A percentile compares a stretch with the other conserved stretches of the same genome.
These are phyloP conservation scores for Fomes fomentarius DNA, from an alignment of 1,284 basidiomycete species.

Conservation along the genomic window DNA sequence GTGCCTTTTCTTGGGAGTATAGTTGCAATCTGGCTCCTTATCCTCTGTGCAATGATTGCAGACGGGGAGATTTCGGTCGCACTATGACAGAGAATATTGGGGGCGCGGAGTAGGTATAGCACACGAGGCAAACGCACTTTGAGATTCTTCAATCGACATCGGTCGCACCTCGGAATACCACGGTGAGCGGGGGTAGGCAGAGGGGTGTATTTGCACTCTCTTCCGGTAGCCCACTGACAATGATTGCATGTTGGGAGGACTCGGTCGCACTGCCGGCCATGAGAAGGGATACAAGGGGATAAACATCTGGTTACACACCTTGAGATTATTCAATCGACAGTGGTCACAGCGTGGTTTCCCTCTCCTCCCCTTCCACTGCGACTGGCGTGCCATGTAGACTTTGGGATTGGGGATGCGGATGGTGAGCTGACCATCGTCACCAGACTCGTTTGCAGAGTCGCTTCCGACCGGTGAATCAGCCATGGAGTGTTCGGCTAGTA, in stretches of 20 bases:
- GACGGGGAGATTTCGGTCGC: slow-evolving; percentile 69
- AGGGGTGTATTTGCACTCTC: slow-evolving; percentile 72
- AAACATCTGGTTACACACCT: slow-evolving; percentile 45
- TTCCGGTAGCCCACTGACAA: slow-evolving; percentile 63
- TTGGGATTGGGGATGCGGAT: slow-evolving; percentile 56
- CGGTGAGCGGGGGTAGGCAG: slow-evolving; percentile 73
- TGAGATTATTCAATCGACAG: slow-evolving; percentile 70
- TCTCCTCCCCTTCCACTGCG: slow-evolving; percentile 70
- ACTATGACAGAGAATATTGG: slow-evolving; percentile 41
- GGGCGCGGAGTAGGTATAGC: neutral
- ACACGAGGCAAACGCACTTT: slow-evolving; percentile 48
- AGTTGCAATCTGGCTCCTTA: slow-evolving; percentile 60
- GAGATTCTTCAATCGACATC: slow-evolving; percentile 63
- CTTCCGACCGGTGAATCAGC: slow-evolving; percentile 43
- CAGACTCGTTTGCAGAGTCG: slow-evolving; percentile 47
- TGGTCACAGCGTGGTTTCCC: slow-evolving; percentile 74
- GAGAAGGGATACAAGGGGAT: neutral
- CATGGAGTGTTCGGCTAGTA: slow-evolving; percentile 20
- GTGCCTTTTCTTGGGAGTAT: slow-evolving; percentile 68
- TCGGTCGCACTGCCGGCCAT: slow-evolving; percentile 59
- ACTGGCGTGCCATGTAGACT: slow-evolving; percentile 49
- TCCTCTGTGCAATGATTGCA: slow-evolving; percentile 64
- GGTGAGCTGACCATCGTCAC: slow-evolving; percentile 62
- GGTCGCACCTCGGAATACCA: slow-evolving; percentile 73
- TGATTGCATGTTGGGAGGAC: slow-evolving; percentile 73